Percentiles rank a stretch among this genome's conserved stretches.
Conservation (phyloP, 805 yeast species). For the Sugiyamaella chiloensis region DNA sequence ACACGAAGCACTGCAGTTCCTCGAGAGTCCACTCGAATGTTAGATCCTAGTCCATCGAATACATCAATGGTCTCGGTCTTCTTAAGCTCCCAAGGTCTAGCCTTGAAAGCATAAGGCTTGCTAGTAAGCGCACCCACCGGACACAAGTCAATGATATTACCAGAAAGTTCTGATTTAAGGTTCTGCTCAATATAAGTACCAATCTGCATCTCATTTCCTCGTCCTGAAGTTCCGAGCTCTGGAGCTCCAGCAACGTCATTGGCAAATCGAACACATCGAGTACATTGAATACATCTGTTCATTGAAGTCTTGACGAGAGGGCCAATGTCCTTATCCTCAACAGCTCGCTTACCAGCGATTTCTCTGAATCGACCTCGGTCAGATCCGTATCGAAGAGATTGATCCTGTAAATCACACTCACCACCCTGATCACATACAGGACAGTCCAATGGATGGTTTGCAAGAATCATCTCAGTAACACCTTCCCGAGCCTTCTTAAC, state of each 20-base stretch:
- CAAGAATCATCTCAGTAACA: slow-evolving; percentile 82
- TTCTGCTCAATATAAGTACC: slow-evolving; percentile 86
- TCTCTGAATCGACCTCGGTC: slow-evolving; percentile 85
- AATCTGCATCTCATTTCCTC: slow-evolving; percentile 90
- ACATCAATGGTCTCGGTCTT: slow-evolving; percentile 85
- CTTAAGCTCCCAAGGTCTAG: slow-evolving; percentile 91
- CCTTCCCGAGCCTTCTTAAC: slow-evolving; percentile 84
- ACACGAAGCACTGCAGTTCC: slow-evolving; percentile 87
- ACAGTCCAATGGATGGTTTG: slow-evolving; percentile 89
- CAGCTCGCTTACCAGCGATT: slow-evolving; percentile 81
- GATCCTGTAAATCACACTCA: slow-evolving; percentile 90
- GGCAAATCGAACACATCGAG: slow-evolving; percentile 85
- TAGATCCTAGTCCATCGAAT: slow-evolving; percentile 77
- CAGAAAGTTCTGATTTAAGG: slow-evolving; percentile 79
- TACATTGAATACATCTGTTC: slow-evolving; percentile 92
- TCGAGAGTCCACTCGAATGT: slow-evolving; percentile 78
- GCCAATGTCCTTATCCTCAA: slow-evolving; percentile 86
- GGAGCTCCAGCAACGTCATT: slow-evolving; percentile 93
- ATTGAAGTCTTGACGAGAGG: slow-evolving; percentile 85
- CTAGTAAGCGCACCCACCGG: slow-evolving; percentile 91
- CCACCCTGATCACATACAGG: slow-evolving; percentile 95
- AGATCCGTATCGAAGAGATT: slow-evolving; percentile 74
- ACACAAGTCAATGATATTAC: slow-evolving; percentile 82
- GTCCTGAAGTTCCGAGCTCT: slow-evolving; percentile 82
- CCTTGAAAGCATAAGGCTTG: slow-evolving; percentile 88